Percentiles rank a stretch among this genome's conserved stretches.
phyloP scores from a whole-genome alignment of 1,284 basidiomycete genomes.

The Apiotrichum gamsii region DNA sequence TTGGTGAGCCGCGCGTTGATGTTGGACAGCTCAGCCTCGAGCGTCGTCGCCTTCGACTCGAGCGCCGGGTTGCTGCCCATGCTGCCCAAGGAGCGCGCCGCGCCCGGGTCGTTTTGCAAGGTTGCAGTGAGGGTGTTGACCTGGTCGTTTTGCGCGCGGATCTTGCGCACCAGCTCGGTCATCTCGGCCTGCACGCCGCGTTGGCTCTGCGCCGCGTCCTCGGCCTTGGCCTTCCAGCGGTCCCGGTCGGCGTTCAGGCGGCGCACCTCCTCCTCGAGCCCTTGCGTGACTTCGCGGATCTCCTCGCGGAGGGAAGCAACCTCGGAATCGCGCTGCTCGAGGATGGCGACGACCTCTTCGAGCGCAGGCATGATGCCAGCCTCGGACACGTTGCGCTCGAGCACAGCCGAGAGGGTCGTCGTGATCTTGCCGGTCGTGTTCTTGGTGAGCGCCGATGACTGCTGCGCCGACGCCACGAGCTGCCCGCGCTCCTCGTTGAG shows the following conservation, averaged over 20 bases:
- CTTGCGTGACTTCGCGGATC: conserved; percentile 50
- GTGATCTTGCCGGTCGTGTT: not conserved
- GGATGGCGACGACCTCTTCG: conserved; percentile 39
- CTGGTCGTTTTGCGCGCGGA: conserved; percentile 31
- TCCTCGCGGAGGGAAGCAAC: conserved; percentile 35
- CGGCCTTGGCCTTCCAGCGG: conserved; percentile 53
- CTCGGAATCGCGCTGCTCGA: conserved; percentile 52
- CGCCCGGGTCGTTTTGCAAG: not conserved
- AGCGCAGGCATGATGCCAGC: conserved; percentile 12
- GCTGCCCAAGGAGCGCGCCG: not conserved
- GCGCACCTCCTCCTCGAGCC: conserved; percentile 55
- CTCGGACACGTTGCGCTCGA: conserved; percentile 1
- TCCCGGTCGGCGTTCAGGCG: conserved; percentile 56
- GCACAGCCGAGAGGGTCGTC: not conserved
- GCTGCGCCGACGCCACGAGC: not conserved
- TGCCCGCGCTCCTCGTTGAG: conserved; percentile 1
- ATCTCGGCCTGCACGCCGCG: conserved; percentile 8
- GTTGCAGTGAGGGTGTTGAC: conserved; percentile 4
- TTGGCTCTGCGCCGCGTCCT: conserved; percentile 48
- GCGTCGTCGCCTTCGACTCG: conserved; percentile 23
- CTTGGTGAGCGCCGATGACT: not conserved
- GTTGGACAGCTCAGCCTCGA: conserved; percentile 52
- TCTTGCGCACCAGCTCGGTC: conserved; percentile 12
- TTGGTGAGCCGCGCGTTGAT: conserved; percentile 61
- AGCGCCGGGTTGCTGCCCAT: conserved; percentile 14